Conservation (phyloP, 306 rosid genomes). For the Lathyrus oleraceus region DNA sequence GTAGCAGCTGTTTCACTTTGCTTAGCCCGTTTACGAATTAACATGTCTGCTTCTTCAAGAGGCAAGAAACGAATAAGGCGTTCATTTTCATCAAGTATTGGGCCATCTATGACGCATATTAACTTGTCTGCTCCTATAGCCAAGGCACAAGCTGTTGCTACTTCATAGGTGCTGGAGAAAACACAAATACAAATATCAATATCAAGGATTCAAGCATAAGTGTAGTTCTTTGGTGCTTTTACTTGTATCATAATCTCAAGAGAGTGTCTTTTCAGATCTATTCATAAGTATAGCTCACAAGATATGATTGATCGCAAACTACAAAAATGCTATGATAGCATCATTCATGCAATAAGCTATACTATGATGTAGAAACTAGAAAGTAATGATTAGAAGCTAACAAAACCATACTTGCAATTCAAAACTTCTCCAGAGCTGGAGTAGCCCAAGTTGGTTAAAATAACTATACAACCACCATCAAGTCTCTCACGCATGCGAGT, state of each 20-base stretch:
- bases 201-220: conserved; percentile 24
- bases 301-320: conserved; percentile 13
- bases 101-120: conserved; percentile 92
- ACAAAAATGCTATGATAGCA: neutral
- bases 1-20: conserved; percentile 94
- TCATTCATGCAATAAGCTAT: conserved; percentile 11
- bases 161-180: conserved; percentile 85
- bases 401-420: conserved; percentile 92
- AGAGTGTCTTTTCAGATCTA: neutral
- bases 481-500: conserved; percentile 93
- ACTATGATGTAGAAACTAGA: conserved; percentile 23
- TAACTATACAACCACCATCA: conserved; percentile 87
- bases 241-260: neutral
- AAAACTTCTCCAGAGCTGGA: conserved; percentile 97
- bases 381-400: conserved; percentile 34
- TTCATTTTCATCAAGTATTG: conserved; percentile 81
- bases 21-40: conserved; percentile 80
- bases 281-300: conserved; percentile 18
- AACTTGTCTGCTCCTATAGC: conserved; percentile 93
- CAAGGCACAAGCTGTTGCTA: conserved; percentile 94
- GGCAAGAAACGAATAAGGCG: conserved; percentile 77
- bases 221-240: neutral
- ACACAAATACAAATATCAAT: conserved; percentile 35
- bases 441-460: conserved; percentile 93
- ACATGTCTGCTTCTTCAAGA: conserved; percentile 90